Conservation (phyloP, 2,329 filamentous ascomycete genomes). For the Ilyonectria destructans region DNA sequence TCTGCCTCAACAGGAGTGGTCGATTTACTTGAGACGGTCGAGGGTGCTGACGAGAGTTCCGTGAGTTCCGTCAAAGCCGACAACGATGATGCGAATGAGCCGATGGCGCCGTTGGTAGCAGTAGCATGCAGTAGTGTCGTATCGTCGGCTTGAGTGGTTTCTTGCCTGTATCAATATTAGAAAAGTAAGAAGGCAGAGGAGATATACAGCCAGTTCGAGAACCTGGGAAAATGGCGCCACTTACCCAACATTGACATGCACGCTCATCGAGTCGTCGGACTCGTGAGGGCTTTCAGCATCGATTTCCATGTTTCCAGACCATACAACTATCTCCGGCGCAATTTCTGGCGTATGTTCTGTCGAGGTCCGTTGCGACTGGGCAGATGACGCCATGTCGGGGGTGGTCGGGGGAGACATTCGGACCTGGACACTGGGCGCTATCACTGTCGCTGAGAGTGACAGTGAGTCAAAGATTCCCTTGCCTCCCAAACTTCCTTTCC, state of each 20-base stretch:
- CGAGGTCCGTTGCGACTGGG: slow-evolving; percentile 54
- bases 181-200: slow-evolving; percentile 4
- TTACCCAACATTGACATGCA: slow-evolving; percentile 49
- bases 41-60: slow-evolving; percentile 69
- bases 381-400: slow-evolving; percentile 43
- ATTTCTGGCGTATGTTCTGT: slow-evolving; percentile 55
- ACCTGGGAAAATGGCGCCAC: slow-evolving; percentile 33
- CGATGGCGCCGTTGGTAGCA: slow-evolving; percentile 45
- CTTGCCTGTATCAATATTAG: slow-evolving; percentile 41
- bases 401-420: slow-evolving; percentile 50
- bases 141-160: slow-evolving; percentile 39
- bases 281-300: slow-evolving; percentile 40
- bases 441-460: slow-evolving; percentile 44
- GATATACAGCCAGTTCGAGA: neutral
- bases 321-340: slow-evolving; percentile 62
- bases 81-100: slow-evolving; percentile 69
- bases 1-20: slow-evolving; percentile 71
- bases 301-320: slow-evolving; percentile 60
- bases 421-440: slow-evolving; percentile 47
- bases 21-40: slow-evolving; percentile 74
- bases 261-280: slow-evolving; percentile 44
- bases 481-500: slow-evolving; percentile 43
- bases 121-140: slow-evolving; percentile 34
- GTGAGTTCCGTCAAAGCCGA: slow-evolving; percentile 70
- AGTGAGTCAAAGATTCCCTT: slow-evolving; percentile 46